Conservation (phyloP, 305 asterid species). For the Caryopteris hybrid region DNA sequence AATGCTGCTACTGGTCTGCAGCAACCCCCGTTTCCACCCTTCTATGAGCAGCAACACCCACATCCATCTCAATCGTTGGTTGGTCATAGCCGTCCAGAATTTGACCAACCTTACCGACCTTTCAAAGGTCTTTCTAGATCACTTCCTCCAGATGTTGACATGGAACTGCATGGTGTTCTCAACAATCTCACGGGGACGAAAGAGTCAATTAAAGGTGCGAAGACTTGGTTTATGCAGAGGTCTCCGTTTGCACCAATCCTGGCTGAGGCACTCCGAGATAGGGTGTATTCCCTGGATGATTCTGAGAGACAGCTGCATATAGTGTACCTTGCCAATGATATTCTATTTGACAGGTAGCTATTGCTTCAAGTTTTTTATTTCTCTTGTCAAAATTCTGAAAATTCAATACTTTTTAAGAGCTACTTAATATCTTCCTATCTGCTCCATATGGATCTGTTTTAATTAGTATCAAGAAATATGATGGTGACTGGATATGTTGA, state of each 20-base stretch:
- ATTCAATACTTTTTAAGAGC: neutral
- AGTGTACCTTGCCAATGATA: constrained; percentile 92
- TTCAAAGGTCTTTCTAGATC: constrained; percentile 73
- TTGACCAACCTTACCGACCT: constrained; percentile 61
- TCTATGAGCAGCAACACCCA: constrained; percentile 68
- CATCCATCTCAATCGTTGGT: constrained; percentile 55
- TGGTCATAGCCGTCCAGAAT: constrained; percentile 67
- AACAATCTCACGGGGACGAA: constrained; percentile 83
- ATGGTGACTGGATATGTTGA: too few species aligned
- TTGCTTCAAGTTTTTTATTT: neutral
- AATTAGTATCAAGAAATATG: too few species aligned
- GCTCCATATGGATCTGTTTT: neutral
- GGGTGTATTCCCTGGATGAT: constrained; percentile 74
- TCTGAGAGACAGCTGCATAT: constrained; percentile 90
- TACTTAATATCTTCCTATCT: neutral
- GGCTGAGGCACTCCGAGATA: constrained; percentile 90
- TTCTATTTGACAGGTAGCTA: constrained; percentile 81
- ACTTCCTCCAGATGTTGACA: constrained; percentile 87
- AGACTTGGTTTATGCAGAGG: constrained; percentile 98
- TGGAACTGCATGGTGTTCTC: constrained; percentile 81
- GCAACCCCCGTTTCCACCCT: constrained; percentile 69
- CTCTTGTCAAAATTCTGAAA: neutral
- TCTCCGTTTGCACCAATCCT: constrained; percentile 67
- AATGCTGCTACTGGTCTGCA: constrained; percentile 55
- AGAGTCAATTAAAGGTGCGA: constrained; percentile 95